These are phyloP conservation scores for Trichoderma citrinoviride DNA, from an alignment of 2,329 filamentous ascomycete genomes.

Conservation along the genomic window DNA sequence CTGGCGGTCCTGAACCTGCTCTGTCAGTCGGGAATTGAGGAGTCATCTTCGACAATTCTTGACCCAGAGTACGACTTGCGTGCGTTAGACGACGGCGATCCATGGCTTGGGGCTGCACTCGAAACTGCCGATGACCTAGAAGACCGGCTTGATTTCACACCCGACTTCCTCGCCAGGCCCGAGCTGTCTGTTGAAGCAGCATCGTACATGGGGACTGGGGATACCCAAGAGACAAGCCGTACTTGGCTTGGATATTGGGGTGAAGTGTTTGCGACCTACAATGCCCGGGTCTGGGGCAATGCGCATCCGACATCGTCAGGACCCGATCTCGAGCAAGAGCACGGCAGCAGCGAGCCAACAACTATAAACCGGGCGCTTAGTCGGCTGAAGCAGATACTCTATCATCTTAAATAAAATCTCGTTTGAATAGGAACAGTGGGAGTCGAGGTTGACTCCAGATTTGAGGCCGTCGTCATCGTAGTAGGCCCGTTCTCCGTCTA, in stretches of 20 bases:
- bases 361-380: not conserved
- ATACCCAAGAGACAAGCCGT: not conserved
- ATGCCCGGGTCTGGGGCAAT: slow-evolving; percentile 13
- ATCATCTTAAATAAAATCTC: not conserved
- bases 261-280: slow-evolving; percentile 6
- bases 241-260: slow-evolving; percentile 6
- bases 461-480: too few species aligned
- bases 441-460: too few species aligned
- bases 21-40: not conserved
- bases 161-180: not conserved
- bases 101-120: not conserved
- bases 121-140: not conserved
- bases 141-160: not conserved
- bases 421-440: too few species aligned
- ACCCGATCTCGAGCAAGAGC: not conserved
- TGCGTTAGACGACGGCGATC: not conserved
- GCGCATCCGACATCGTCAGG: not conserved
- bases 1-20: slow-evolving; percentile 2
- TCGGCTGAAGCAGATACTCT: not conserved
- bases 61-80: not conserved
- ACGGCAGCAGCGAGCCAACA: not conserved
- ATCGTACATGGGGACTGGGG: not conserved
- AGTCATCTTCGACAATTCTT: not conserved
- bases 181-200: not conserved
- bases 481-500: too few species aligned